Percentiles rank a stretch among this genome's conserved stretches.
Evolutionary conservation across 73 alveolate genomes (phyloP).

Genomic region (Tetrahymena borealis): DNA sequence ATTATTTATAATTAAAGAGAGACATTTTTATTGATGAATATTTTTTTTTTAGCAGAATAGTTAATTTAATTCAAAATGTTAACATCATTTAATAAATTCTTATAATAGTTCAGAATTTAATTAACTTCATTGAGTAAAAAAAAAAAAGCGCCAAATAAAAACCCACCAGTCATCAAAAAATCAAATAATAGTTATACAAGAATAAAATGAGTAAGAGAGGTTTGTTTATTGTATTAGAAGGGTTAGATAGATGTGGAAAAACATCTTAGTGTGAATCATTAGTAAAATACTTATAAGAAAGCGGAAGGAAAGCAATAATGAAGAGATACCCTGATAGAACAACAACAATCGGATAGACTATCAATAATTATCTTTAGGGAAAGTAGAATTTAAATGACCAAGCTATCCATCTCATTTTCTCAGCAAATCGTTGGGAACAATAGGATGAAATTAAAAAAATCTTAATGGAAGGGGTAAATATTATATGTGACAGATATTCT

Average conservation of each 20-base stretch:
- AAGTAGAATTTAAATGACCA: constrained; percentile 56
- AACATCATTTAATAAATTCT: too few species aligned
- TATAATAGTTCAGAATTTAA: too few species aligned
- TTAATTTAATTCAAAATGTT: too few species aligned
- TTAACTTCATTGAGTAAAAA: too few species aligned
- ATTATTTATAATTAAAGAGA: too few species aligned
- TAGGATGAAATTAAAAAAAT: constrained; percentile 37
- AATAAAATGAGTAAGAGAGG: constrained; percentile 57
- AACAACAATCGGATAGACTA: constrained; percentile 59
- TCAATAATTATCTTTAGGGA: constrained; percentile 54
- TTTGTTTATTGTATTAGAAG: constrained; percentile 76
- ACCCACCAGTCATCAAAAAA: not conserved
- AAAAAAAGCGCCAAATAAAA: not conserved
- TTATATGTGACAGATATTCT: constrained; percentile 79
- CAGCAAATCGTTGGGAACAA: constrained; percentile 88
- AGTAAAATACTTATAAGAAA: constrained; percentile 20
- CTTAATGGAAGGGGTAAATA: constrained; percentile 50
- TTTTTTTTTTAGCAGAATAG: too few species aligned
- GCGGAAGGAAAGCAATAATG: constrained; percentile 12
- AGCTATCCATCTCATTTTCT: constrained; percentile 72
- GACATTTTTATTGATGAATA: too few species aligned
- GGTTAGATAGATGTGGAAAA: constrained; percentile 84
- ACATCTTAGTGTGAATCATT: constrained; percentile 56
- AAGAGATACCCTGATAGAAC: constrained; percentile 57
- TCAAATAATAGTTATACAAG: not conserved